Evolutionary conservation across 495 filamentous ascomycete species (phyloP).

Genomic region (Poronia punctata): DNA sequence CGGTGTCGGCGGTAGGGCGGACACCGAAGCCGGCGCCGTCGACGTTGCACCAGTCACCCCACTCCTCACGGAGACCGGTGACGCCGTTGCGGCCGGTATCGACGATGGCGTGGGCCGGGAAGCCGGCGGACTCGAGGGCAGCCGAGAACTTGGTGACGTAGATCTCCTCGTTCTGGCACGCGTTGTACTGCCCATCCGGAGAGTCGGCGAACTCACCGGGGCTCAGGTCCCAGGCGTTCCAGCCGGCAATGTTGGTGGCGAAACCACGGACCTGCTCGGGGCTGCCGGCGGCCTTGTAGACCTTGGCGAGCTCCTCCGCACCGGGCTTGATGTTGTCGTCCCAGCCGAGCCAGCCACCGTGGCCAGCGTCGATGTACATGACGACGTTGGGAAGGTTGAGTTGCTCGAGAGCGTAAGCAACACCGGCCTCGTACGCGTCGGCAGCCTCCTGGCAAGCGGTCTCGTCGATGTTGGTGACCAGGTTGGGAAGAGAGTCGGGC

Average conservation of each 20-base stretch:
- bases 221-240: conserved; percentile 54
- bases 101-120: conserved; percentile 67
- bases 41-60: conserved; percentile 86
- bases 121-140: conserved; percentile 52
- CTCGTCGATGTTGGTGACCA: conserved; percentile 66
- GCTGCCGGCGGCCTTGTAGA: conserved; percentile 58
- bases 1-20: conserved; percentile 58
- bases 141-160: conserved; percentile 64
- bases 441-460: conserved; percentile 57
- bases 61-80: conserved; percentile 55
- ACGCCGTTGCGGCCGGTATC: conserved; percentile 65
- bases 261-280: conserved; percentile 64
- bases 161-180: conserved; percentile 62
- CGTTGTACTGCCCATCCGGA: conserved; percentile 47
- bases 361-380: conserved; percentile 80
- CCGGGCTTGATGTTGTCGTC: conserved; percentile 66
- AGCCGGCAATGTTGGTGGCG: conserved; percentile 74
- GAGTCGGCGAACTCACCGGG: conserved; percentile 62
- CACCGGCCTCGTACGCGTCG: conserved; percentile 58
- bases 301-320: conserved; percentile 57
- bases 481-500: conserved; percentile 73
- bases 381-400: conserved; percentile 71
- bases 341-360: conserved; percentile 82
- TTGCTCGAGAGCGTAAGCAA: conserved; percentile 62
- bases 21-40: conserved; percentile 67